Percentiles rank a stretch among this genome's conserved stretches.
These are phyloP conservation scores for Sporothrix humicola DNA, from an alignment of 2,329 filamentous ascomycete species.

Conservation along the genomic window DNA sequence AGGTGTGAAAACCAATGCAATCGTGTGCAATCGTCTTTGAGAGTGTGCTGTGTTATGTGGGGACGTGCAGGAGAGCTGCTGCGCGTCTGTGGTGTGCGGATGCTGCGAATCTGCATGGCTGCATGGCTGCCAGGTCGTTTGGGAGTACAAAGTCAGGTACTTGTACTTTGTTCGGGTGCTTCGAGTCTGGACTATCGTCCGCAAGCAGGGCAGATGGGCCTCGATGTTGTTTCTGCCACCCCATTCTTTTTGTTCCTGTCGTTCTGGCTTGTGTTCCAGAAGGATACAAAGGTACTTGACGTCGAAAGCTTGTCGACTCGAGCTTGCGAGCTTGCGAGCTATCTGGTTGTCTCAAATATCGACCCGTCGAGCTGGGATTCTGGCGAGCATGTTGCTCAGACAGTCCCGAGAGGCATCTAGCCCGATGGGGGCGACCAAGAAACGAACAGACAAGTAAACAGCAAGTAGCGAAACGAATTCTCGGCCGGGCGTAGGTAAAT, in stretches of 20 bases:
- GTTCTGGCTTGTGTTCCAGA: slow-evolving; percentile 6
- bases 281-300: slow-evolving; percentile 7
- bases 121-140: not conserved
- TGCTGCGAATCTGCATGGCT: not conserved
- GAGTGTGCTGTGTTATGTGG: not conserved
- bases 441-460: not conserved
- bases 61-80: slow-evolving; percentile 6
- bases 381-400: slow-evolving; percentile 5
- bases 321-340: too few species aligned
- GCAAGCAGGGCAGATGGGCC: not conserved
- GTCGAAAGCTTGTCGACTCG: not conserved
- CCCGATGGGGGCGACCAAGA: not conserved
- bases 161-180: not conserved
- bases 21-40: not conserved
- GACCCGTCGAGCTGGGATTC: not conserved
- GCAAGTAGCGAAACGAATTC: not conserved
- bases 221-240: not conserved
- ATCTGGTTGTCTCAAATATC: too few species aligned
- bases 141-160: not conserved
- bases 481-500: not conserved
- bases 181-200: not conserved
- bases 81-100: not conserved
- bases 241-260: not conserved
- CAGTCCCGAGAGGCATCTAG: slow-evolving; percentile 8
- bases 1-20: too few species aligned